Evolutionary conservation across 352 stramenopile species (phyloP), one percentile per base, ranked within the genome.

Genomic region (Phytophthora vignae): DNA sequence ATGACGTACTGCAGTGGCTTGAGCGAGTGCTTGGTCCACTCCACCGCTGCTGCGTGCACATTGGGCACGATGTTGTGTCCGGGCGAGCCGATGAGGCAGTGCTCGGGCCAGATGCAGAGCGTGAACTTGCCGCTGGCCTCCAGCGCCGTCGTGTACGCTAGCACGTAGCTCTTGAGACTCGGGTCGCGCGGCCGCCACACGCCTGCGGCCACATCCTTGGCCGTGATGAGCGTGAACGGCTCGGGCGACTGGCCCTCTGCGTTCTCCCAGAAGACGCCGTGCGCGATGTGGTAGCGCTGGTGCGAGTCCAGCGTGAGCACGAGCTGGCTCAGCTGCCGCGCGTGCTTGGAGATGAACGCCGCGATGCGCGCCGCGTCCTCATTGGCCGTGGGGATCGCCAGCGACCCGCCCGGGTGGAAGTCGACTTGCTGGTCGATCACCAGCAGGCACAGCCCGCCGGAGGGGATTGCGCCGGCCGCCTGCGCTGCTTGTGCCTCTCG

Each of bases 241-340:
- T 81, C 63, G 0, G 96, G 97, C 58, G 89, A 85, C 22, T 90
- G 73, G 27, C 78, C 83, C 21, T 81, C 53, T 0, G 66, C 73
- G 61, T 97, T 85, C 19, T 82, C 71, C 97, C 97, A 99, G 74
- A 99, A 99, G 33, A 87, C 84, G 9, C 90, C 91, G 79, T 99
- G 96, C 7, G 97, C 95, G 72, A 99, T 98, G 82, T 99, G 95
- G 60, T 98, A 89, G 44, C 93, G 94, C 60, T 98, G 91, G 82
- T 99, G 97, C 49, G 93, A 98, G 76, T 99, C 97, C 57, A 99
- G 79, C 22, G 97, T 99, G n/a, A 98, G 86, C 21, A 98, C 87
- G 31, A 99, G 80, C 64, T 98, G 91, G 52, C 78, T 64, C 55
- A 97, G 88, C 48, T 87, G 33, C 1, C 48, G 29, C 9, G 56